Evolutionary conservation across 2,329 filamentous ascomycete genomes (phyloP).

Genomic region (Talaromyces piceae): DNA sequence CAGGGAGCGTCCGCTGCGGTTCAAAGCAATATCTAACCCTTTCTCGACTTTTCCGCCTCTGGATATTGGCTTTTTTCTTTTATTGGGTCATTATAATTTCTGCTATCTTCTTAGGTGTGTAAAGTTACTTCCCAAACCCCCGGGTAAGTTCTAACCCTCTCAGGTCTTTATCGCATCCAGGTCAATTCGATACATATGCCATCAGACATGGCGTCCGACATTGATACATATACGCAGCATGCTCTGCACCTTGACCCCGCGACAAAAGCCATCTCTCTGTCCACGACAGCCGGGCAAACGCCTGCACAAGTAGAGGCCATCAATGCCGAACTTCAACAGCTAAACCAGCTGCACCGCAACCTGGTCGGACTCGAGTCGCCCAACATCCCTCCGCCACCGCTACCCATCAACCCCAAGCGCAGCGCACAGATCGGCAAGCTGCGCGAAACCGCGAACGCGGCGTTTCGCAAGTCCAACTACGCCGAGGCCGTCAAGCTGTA

Average conservation of each 20-base stretch:
- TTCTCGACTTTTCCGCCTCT: neutral
- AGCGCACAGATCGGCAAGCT: constrained; percentile 82
- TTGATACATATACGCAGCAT: constrained; percentile 63
- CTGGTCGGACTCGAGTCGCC: constrained; percentile 60
- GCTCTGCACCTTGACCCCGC: constrained; percentile 74
- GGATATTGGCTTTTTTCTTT: too few species aligned
- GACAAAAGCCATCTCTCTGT: constrained; percentile 63
- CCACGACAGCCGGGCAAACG: constrained; percentile 38
- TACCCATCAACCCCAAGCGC: constrained; percentile 90
- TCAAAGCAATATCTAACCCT: neutral
- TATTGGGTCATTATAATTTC: neutral
- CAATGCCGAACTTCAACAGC: constrained; percentile 57
- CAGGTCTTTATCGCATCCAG: too few species aligned
- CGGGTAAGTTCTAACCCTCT: too few species aligned
- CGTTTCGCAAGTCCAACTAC: constrained; percentile 71
- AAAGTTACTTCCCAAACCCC: too few species aligned
- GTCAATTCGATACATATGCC: too few species aligned
- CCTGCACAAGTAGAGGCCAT: constrained; percentile 45
- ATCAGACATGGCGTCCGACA: constrained; percentile 11
- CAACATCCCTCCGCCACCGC: constrained; percentile 71
- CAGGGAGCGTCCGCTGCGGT: neutral
- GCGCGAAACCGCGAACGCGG: constrained; percentile 75
- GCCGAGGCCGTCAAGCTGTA: constrained; percentile 74
- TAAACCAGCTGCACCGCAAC: constrained; percentile 70
- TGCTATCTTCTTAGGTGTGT: too few species aligned